Percentiles rank a stretch among this genome's conserved stretches.
Evolutionary conservation across 441 rosid genomes (phyloP).

Genomic region (Populus hybrid): DNA sequence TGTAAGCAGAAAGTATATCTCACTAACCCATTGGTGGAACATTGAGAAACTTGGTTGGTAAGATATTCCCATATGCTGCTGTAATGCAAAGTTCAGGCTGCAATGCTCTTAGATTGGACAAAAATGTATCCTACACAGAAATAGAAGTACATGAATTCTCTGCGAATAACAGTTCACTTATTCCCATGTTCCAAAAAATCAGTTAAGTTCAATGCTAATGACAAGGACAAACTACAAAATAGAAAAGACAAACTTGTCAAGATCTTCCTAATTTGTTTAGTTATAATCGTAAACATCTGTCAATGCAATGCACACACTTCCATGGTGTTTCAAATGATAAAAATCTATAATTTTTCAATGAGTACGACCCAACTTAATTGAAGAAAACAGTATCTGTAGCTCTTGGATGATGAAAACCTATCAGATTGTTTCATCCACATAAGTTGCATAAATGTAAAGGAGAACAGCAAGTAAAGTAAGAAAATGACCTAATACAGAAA

Average conservation of each 20-base stretch:
- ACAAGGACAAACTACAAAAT: neutral
- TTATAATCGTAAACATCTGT: neutral
- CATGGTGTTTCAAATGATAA: neutral
- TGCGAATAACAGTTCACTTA: neutral
- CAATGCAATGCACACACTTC: neutral
- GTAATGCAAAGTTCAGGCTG: slow-evolving; percentile 90
- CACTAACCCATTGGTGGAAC: slow-evolving; percentile 81
- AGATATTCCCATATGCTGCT: slow-evolving; percentile 91
- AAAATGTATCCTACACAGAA: slow-evolving; percentile 56
- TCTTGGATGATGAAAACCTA: neutral
- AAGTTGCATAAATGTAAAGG: neutral
- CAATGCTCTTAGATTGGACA: slow-evolving; percentile 61
- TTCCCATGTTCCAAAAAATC: neutral
- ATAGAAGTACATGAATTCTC: slow-evolving; percentile 7
- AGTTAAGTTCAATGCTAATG: neutral
- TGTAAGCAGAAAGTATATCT: slow-evolving; percentile 15
- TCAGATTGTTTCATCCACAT: neutral
- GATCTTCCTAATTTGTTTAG: neutral
- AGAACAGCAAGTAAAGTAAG: neutral
- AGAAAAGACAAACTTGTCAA: neutral
- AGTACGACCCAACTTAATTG: neutral
- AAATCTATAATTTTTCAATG: neutral
- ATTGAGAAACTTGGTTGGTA: slow-evolving; percentile 79
- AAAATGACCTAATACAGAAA: neutral
- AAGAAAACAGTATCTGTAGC: neutral